A percentile compares a stretch with the other conserved stretches of the same genome.
Evolutionary conservation across 768 basidiomycete species (phyloP).

Genomic region (Heimioporus sp.): DNA sequence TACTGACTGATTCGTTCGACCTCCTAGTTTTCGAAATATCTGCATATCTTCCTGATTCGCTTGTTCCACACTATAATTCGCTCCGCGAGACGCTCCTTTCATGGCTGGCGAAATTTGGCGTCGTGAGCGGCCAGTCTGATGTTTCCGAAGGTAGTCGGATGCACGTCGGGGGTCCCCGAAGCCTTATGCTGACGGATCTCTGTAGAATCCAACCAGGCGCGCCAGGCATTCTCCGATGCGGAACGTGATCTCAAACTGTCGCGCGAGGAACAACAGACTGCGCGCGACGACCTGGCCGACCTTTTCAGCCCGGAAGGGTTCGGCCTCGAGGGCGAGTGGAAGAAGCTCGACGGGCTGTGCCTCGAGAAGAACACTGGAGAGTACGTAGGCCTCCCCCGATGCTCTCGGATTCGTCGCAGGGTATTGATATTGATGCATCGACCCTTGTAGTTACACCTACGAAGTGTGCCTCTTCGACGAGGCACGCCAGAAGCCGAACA

Average conservation of each 20-base stretch:
- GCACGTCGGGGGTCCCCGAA: background rate
- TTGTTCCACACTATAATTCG: constrained; percentile 71
- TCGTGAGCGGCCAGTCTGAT: constrained; percentile 42
- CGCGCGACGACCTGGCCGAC: constrained; percentile 57
- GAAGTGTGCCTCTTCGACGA: constrained; percentile 90
- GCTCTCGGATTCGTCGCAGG: too few relatives aligned
- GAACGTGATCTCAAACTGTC: constrained; percentile 55
- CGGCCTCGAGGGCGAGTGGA: constrained; percentile 89
- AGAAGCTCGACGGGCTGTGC: constrained; percentile 85
- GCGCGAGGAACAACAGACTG: constrained; percentile 51
- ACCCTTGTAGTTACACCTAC: constrained; percentile 80
- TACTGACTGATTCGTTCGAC: background rate
- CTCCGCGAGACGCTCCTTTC: constrained; percentile 59
- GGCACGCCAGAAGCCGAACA: constrained; percentile 84
- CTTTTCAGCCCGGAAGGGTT: constrained; percentile 67
- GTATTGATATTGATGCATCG: constrained; percentile 10
- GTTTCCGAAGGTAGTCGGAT: constrained; percentile 39
- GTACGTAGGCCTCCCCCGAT: constrained; percentile 54
- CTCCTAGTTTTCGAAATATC: constrained; percentile 73
- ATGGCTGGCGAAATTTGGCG: constrained; percentile 62
- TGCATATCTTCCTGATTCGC: constrained; percentile 81
- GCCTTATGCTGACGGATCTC: background rate
- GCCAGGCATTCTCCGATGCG: constrained; percentile 59
- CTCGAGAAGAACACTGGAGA: constrained; percentile 84
- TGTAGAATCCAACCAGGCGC: constrained; percentile 58